Base-by-base conservation (phyloP, 179 eudicot species). In the Spergularia azorica region DNA sequence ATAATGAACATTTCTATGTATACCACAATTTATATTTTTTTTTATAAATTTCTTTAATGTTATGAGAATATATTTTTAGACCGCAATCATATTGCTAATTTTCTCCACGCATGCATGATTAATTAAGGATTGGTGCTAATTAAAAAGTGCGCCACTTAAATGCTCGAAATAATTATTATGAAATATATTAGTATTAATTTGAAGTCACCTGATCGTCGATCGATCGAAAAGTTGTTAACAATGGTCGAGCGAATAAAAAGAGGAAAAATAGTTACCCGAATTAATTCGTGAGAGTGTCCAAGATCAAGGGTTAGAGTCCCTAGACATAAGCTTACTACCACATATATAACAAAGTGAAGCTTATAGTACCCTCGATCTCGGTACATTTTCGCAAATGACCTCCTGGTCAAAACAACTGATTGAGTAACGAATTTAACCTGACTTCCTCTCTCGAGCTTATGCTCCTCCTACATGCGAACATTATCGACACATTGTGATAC, bases 341-440 rank as follows among this genome's bases (percentile, higher is more conserved):
- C 9, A 65, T 88, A 89, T 10, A 80, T 58, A 8, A 70, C 85
- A 0, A 84, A 69, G 54, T 90, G 84, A 48, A 89, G 43, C 87
- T 87, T 83, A 59, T 87, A 89, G 52, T 89, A 87, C 8, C 92
- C 89, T 46, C 79, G 26, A 79, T 86, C 92, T 0, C 90, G 87
- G 41, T 32, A 65, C 90, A 89, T 89, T 81, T 89, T 89, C 66
- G 83, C 74, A 3, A 70, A 84, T 0, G 92, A 89, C 64, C 89
- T 83, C 63, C 76, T 79, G 0, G 86, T 86, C 6, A 89, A 84
- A 56, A 88, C 86, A 4, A 68, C 66, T 15, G 88, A 84, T 75
- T 89, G 90, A 4, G 75, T 81, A 4, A 66, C 1, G 60, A 87
- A 87, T 7, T 80, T 74, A 41, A 87, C 85, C 36, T 79, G 83